Base-by-base conservation (phyloP, 768 basidiomycete species). In the Naganishia randhawae region DNA sequence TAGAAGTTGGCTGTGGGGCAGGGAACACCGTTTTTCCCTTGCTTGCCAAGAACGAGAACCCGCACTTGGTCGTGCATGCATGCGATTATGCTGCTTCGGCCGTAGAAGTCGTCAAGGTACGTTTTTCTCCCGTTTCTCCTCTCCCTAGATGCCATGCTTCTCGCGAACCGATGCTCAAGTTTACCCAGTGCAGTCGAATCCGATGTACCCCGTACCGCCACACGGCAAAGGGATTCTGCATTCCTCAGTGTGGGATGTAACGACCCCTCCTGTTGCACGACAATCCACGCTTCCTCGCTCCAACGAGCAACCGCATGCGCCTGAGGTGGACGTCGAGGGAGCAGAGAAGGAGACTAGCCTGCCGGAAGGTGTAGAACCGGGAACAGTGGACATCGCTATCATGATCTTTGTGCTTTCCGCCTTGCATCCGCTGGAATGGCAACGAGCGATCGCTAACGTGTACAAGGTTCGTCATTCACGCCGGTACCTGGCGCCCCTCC, bases 1-100 rank as follows among this genome's bases (percentile, higher is more conserved):
- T 88, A 51, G 96, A 99, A 80, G 85, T 97, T 31, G 96, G 96
- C 27, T 97, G 94, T 77, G 93, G 95, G 48, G 91, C 92, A 22
- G 96, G 96, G n/a, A 96, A 95, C 76, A 88, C 92, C 7, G 85
- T 92, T 0, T 96, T 93, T 74, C 96, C 96, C 0, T 82, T 99
- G 1, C 83, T 96, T 25, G 82, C 86, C n/a, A 80, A 85, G 35
- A 98, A 97, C 75, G 80, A 85, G 73, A 99, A 99, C 77, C 87
- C 91, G 0, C 77, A 85, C 0, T 85, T 98, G 8, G 77, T 78
- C 9, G 81, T 97, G 17, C 84, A 85, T 41, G 94, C 94, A 0
- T 94, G 90, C 73, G 96, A 99, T 80, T 99, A 93, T 77, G 90
- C 95, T 0, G 83, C 84, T 11, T 88, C 90, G 73, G 96, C 96